phyloP scores from a whole-genome alignment of 2,329 filamentous ascomycete species.

The Beauveria asiatica region DNA sequence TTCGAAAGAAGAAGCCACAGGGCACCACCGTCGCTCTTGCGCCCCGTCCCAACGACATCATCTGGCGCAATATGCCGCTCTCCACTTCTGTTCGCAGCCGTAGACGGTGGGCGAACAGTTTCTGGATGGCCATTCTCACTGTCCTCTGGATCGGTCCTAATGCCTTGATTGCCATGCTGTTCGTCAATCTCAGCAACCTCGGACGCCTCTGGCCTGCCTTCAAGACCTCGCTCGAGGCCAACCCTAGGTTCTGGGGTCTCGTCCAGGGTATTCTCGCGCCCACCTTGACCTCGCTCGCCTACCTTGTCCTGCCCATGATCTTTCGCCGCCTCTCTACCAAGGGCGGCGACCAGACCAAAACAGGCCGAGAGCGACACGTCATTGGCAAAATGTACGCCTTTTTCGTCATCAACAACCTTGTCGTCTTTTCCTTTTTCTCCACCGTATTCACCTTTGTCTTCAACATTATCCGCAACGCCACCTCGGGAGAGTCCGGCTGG shows the following conservation, averaged over 20 bases:
- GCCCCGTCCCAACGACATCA: slow-evolving; percentile 81
- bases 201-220: slow-evolving; percentile 75
- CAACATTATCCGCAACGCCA: slow-evolving; percentile 51
- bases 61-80: slow-evolving; percentile 88
- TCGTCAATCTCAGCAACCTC: slow-evolving; percentile 77
- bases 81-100: slow-evolving; percentile 59
- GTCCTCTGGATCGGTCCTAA: slow-evolving; percentile 86
- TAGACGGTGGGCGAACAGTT: slow-evolving; percentile 67
- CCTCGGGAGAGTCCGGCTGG: slow-evolving; percentile 51
- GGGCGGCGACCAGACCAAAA: slow-evolving; percentile 86
- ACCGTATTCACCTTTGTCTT: slow-evolving; percentile 68
- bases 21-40: slow-evolving; percentile 72
- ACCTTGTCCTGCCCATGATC: slow-evolving; percentile 79
- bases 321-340: slow-evolving; percentile 80
- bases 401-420: slow-evolving; percentile 93
- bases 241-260: slow-evolving; percentile 68
- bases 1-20: slow-evolving; percentile 70
- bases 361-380: slow-evolving; percentile 84
- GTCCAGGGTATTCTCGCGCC: slow-evolving; percentile 89
- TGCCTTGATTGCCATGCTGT: slow-evolving; percentile 86
- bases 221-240: slow-evolving; percentile 48
- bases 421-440: slow-evolving; percentile 90
- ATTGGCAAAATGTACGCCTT: slow-evolving; percentile 86
- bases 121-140: slow-evolving; percentile 78
- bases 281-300: slow-evolving; percentile 77